Conservation (phyloP, 2,329 filamentous ascomycete genomes). For the Cryphonectria parasitica region DNA sequence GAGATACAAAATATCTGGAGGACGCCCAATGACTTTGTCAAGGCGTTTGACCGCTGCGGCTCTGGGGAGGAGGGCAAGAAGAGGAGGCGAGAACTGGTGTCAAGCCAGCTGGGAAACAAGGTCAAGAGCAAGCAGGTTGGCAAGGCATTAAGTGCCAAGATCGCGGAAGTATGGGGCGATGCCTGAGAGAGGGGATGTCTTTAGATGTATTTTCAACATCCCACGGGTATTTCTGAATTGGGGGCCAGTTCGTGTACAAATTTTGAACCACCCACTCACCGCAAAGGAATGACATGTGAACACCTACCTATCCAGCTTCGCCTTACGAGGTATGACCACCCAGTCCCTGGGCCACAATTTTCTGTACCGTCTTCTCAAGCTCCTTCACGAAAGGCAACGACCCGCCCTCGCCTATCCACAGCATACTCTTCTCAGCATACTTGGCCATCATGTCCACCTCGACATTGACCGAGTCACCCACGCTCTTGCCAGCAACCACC, state of each 20-base stretch:
- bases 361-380: conserved; percentile 73
- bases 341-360: conserved; percentile 74
- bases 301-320: neutral
- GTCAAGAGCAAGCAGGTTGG: conserved; percentile 71
- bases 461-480: conserved; percentile 83
- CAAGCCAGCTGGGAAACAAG: conserved; percentile 57
- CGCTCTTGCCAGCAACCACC: conserved; percentile 76
- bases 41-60: conserved; percentile 65
- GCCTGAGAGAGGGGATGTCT: conserved; percentile 35
- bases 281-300: neutral
- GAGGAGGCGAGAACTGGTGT: conserved; percentile 64
- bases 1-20: conserved; percentile 81
- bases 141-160: conserved; percentile 67
- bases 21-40: conserved; percentile 72
- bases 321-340: conserved; percentile 31
- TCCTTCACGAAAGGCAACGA: conserved; percentile 66
- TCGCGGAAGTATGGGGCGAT: conserved; percentile 74
- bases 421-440: conserved; percentile 87
- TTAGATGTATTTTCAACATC: neutral
- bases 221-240: neutral
- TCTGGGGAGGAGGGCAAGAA: conserved; percentile 54
- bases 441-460: conserved; percentile 90
- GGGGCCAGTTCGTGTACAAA: neutral
- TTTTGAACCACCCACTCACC: neutral
- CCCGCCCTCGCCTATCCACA: conserved; percentile 68